Conservation (phyloP, 2,329 filamentous ascomycete species). For the Aspergillus sclerotialis region DNA sequence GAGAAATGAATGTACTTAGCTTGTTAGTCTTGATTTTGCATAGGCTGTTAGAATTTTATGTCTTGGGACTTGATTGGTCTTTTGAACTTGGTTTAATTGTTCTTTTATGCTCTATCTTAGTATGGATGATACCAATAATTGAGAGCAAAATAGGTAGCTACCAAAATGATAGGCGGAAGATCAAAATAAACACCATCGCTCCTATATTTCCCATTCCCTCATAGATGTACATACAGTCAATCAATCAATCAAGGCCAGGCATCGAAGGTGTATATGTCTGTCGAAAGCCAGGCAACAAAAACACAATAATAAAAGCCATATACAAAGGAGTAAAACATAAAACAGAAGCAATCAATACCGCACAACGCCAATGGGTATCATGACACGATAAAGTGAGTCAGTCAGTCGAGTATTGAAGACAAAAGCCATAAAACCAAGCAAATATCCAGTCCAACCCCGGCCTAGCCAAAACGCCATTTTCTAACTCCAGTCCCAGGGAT, state of each 20-base stretch:
- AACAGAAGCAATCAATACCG: slow-evolving; percentile 5
- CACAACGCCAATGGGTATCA: slow-evolving; percentile 23
- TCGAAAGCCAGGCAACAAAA: not conserved
- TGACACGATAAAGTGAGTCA: slow-evolving; percentile 9
- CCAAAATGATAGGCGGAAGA: too few species aligned
- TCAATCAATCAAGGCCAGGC: not conserved
- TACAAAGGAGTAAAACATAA: not conserved
- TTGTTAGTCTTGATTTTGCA: not conserved
- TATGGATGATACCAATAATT: not conserved
- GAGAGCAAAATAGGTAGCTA: too few species aligned
- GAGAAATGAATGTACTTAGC: too few species aligned
- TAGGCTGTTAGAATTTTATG: not conserved
- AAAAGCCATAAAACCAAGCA: slow-evolving; percentile 1
- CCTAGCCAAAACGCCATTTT: too few species aligned
- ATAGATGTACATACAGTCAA: not conserved
- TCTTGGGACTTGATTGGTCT: not conserved
- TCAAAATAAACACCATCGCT: too few species aligned
- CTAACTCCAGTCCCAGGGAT: too few species aligned
- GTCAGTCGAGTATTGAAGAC: slow-evolving; percentile 1
- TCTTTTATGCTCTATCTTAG: not conserved
- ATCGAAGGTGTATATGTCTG: not conserved
- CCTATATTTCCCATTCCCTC: too few species aligned
- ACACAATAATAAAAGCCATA: not conserved
- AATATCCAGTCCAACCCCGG: too few species aligned
- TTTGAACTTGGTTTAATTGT: not conserved